These are phyloP conservation scores for Croton laevigatus DNA, from an alignment of 441 rosid genomes.

Conservation along the genomic window DNA sequence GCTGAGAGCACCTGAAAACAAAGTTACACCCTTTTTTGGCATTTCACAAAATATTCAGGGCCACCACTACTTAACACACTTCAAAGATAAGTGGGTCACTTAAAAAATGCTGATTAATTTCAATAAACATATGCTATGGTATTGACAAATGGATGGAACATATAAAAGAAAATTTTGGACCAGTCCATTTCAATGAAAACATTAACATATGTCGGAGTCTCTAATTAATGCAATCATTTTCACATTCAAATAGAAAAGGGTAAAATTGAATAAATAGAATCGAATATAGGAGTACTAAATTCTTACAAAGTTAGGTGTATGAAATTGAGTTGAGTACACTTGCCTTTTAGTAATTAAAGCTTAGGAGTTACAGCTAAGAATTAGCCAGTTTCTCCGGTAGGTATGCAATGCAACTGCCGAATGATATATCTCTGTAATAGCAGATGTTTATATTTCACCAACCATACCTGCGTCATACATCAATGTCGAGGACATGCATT, in stretches of 20 bases:
- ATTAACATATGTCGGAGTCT: neutral
- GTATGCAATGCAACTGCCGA: conserved; percentile 5
- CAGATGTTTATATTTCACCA: conserved; percentile 26
- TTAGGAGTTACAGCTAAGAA: conserved; percentile 3
- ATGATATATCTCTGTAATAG: neutral
- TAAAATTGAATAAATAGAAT: neutral
- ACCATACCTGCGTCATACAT: conserved; percentile 15
- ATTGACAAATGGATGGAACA: neutral
- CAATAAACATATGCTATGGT: too few relatives aligned
- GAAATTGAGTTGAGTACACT: too few relatives aligned
- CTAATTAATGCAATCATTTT: neutral
- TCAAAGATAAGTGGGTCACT: neutral
- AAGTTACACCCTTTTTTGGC: neutral
- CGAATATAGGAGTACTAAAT: neutral
- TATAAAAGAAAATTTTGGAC: neutral
- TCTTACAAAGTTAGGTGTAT: neutral
- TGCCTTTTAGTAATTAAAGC: conserved; percentile 25
- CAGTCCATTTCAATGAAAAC: neutral
- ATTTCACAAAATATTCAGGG: neutral
- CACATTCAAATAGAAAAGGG: neutral
- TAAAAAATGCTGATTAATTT: neutral
- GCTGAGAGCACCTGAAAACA: conserved; percentile 13
- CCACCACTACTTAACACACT: neutral
- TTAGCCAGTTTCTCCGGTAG: conserved; percentile 13
- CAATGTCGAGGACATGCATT: neutral